Evolutionary conservation across 2,329 filamentous ascomycete species (phyloP).

Genomic region (Cadophora malorum): DNA sequence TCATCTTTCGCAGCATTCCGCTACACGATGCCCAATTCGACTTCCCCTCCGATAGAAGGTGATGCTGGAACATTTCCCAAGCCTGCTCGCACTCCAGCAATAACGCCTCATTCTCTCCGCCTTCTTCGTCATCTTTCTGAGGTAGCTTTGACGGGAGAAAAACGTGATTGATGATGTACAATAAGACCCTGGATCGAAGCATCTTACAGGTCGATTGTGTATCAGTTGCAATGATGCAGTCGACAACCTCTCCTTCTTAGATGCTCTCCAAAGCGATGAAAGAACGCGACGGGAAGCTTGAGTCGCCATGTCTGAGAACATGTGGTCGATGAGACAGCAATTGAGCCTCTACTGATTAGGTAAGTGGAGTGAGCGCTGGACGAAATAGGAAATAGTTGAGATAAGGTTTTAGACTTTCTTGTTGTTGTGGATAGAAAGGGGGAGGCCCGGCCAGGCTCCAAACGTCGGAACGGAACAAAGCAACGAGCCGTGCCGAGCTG

Average conservation of each 20-base stretch:
- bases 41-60: not conserved
- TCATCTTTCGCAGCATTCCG: not conserved
- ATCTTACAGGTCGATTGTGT: not conserved
- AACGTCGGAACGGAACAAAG: not conserved
- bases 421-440: not conserved
- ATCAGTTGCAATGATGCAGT: not conserved
- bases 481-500: not conserved
- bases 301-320: not conserved
- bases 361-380: not conserved
- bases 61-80: not conserved
- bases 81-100: not conserved
- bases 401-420: not conserved
- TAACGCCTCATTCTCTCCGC: constrained; percentile 20
- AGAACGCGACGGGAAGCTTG: not conserved
- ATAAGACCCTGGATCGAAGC: not conserved
- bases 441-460: not conserved
- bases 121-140: constrained; percentile 44
- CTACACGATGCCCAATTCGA: not conserved
- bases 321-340: not conserved
- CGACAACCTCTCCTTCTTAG: not conserved
- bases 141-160: constrained; percentile 57
- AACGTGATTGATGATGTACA: constrained; percentile 51
- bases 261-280: not conserved
- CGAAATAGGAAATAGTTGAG: not conserved
- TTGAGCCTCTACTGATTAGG: not conserved